A percentile compares a stretch with the other conserved stretches of the same genome.
These are phyloP conservation scores for Stephania japonica DNA, from an alignment of 164 flowering plant genomes.

Conservation along the genomic window DNA sequence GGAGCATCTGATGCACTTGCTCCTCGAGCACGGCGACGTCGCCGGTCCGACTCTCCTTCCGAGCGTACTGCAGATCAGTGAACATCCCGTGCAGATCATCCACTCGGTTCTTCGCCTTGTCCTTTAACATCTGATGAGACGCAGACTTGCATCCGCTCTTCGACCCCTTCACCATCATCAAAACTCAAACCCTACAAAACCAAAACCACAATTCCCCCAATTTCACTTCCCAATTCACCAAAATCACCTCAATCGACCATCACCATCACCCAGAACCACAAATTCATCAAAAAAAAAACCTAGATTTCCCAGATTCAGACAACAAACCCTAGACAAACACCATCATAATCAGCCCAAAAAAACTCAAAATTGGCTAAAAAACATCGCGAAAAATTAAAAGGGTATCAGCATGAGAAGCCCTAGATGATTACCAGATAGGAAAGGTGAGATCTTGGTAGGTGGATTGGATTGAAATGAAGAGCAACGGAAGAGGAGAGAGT, in stretches of 20 bases:
- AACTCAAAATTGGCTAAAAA: not conserved
- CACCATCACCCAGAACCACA: not conserved
- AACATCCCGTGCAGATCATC: constrained; percentile 91
- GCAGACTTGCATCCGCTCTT: constrained; percentile 76
- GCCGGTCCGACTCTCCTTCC: constrained; percentile 75
- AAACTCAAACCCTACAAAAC: constrained; percentile 15
- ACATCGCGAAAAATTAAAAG: too few species aligned
- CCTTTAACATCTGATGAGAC: constrained; percentile 83
- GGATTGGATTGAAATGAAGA: not conserved
- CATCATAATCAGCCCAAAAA: not conserved
- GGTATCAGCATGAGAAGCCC: not conserved
- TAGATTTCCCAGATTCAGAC: not conserved
- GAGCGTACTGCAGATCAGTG: constrained; percentile 76
- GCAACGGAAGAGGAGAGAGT: not conserved
- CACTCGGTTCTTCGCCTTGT: constrained; percentile 83
- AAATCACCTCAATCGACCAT: not conserved
- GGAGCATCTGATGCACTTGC: constrained; percentile 94
- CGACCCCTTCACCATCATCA: constrained; percentile 20
- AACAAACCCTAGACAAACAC: not conserved
- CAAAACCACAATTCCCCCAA: constrained; percentile 6
- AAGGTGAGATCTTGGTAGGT: not conserved
- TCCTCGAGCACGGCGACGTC: constrained; percentile 79
- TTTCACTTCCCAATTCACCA: not conserved
- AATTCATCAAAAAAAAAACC: not conserved
- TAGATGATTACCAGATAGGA: not conserved